phyloP scores from a whole-genome alignment of 2,329 filamentous ascomycete species.

The Chrysosphaeria jannelii region DNA sequence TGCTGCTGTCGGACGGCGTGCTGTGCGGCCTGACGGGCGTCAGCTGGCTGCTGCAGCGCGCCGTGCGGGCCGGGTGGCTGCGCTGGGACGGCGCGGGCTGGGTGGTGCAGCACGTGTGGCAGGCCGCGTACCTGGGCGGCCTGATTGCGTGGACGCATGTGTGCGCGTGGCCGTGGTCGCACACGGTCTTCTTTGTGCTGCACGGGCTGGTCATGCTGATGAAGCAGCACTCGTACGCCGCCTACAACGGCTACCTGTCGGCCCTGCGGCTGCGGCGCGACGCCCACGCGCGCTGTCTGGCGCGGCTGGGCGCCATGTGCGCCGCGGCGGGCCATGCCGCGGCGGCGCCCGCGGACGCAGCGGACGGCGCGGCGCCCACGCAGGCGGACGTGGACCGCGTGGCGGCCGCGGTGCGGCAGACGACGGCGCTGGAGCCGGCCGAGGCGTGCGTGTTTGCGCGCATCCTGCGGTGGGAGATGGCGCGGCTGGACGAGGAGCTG shows the following conservation, averaged over 20 bases:
- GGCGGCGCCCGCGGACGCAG: not conserved
- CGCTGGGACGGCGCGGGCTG: slow-evolving; percentile 39
- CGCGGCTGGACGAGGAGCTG: slow-evolving; percentile 31
- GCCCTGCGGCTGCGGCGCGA: slow-evolving; percentile 21
- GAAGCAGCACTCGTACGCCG: slow-evolving; percentile 59
- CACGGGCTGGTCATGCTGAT: slow-evolving; percentile 50
- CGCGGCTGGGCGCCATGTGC: slow-evolving; percentile 4
- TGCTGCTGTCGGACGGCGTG: slow-evolving; percentile 32
- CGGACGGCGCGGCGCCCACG: not conserved
- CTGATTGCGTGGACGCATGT: slow-evolving; percentile 35
- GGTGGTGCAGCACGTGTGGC: slow-evolving; percentile 49
- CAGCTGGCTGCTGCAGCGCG: slow-evolving; percentile 31
- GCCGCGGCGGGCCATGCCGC: not conserved
- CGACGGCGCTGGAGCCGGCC: slow-evolving; percentile 24
- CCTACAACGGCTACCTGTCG: slow-evolving; percentile 48
- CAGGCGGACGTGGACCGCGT: slow-evolving; percentile 19
- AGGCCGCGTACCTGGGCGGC: slow-evolving; percentile 27
- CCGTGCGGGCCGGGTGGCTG: slow-evolving; percentile 25
- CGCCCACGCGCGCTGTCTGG: slow-evolving; percentile 15
- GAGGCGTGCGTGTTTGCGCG: slow-evolving; percentile 32
- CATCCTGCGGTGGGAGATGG: slow-evolving; percentile 37
- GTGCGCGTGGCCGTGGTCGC: slow-evolving; percentile 58
- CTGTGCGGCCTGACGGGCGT: slow-evolving; percentile 37
- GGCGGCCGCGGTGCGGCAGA: slow-evolving; percentile 27
- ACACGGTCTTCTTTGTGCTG: slow-evolving; percentile 48